Evolutionary conservation across 2,329 filamentous ascomycete genomes (phyloP).

Genomic region (Plenodomus lindquistii): DNA sequence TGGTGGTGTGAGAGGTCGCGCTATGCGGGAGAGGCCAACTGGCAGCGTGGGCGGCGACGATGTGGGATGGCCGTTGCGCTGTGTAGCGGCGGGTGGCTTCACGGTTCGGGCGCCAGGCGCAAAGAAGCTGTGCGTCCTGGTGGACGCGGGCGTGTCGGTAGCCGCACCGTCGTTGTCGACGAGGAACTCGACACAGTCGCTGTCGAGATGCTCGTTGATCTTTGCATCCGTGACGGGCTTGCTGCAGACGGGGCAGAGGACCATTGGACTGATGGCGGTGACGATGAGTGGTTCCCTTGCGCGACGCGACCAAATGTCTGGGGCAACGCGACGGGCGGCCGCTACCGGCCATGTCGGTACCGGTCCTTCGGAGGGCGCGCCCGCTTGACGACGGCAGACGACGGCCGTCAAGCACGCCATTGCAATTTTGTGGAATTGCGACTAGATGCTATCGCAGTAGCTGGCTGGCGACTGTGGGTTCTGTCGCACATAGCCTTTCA

Average conservation of each 20-base stretch:
- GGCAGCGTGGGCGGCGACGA: slow-evolving; percentile 23
- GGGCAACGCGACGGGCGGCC: slow-evolving; percentile 16
- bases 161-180: slow-evolving; percentile 51
- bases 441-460: no score
- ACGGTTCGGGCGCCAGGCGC: slow-evolving; percentile 52
- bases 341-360: slow-evolving; percentile 18
- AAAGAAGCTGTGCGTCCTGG: slow-evolving; percentile 57
- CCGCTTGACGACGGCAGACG: slow-evolving; percentile 38
- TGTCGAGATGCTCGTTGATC: slow-evolving; percentile 93
- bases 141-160: slow-evolving; percentile 37
- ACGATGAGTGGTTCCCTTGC: slow-evolving; percentile 11
- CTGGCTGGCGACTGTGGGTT: neutral
- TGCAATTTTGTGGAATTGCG: no score
- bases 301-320: slow-evolving; percentile 13
- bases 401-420: slow-evolving; percentile 28
- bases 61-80: slow-evolving; percentile 24
- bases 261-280: slow-evolving; percentile 47
- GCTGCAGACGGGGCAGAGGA: slow-evolving; percentile 81
- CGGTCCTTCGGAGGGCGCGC: slow-evolving; percentile 13
- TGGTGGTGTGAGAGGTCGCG: slow-evolving; percentile 32
- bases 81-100: slow-evolving; percentile 25
- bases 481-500: neutral
- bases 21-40: slow-evolving; percentile 12
- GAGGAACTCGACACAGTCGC: slow-evolving; percentile 71
- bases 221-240: slow-evolving; percentile 70